Base-by-base conservation (phyloP, 2,329 filamentous ascomycete genomes). In the Monosporascus sp. region DNA sequence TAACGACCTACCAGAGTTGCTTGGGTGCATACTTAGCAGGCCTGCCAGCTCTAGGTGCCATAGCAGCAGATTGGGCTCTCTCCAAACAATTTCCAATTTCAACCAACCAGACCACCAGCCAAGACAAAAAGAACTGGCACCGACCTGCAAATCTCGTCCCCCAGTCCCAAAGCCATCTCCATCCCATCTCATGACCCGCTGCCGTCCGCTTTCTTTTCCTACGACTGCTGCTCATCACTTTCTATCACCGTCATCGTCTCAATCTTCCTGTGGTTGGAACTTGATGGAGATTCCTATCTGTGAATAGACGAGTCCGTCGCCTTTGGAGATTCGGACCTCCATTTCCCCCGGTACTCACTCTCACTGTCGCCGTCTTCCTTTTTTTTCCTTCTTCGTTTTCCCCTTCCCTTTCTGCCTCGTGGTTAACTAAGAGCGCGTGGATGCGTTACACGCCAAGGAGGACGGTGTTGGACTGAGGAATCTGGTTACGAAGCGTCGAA, bases 221-320 rank as follows among this genome's bases (percentile, higher is more conserved):
- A 41, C 38, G 18, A 41, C 38, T 41, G 17, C 38, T 20, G 43
- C 24, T 46, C 43, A 46, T 46, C 43, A 27, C 7, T 46, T 27
- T 46, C n/a, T 25, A 46, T 27, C 43, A 1, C 43, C 43, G 25
- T 31, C 43, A 46, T 46, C 43, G 7, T 27, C 20, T 24, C 38
- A 41, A 46, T n/a, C 31, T 35, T 35, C 9, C 31, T 5, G 31
- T 14, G 31, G 11, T 35, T 35, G 31, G 1, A 35, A 35, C 22
- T 46, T 46, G 43, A 46, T 46, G 43, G 43, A 31, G 43, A 46
- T 46, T 46, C 43, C 31, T 46, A 27, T 46, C 43, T 46, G 43
- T 46, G 43, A 46, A 46, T 46, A 46, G 43, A 25, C 24, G 7
- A n/a, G 38, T 22, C 43, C 41, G n/a, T 18, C 22, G 15, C 11